These are phyloP conservation scores for Pouteria campechiana DNA, from an alignment of 179 eudicot species.

Conservation along the genomic window DNA sequence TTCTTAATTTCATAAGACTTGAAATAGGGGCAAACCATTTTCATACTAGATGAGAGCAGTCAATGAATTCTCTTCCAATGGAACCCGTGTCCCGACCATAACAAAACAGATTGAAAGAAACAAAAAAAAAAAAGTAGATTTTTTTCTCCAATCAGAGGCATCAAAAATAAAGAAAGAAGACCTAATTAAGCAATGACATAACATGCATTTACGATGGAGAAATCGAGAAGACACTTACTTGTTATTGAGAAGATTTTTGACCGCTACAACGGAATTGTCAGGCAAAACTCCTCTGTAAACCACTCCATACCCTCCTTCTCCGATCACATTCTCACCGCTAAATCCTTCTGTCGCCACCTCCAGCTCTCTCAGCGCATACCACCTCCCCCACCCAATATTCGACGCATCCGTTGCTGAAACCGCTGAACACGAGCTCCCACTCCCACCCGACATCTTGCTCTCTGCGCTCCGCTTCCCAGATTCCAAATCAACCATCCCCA, in stretches of 20 bases:
- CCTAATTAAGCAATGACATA: too few relatives aligned
- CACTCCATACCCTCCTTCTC: slow-evolving; percentile 91
- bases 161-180: too few relatives aligned
- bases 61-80: too few relatives aligned
- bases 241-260: slow-evolving; percentile 71
- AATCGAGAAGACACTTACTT: slow-evolving; percentile 40
- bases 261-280: slow-evolving; percentile 83
- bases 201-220: neutral
- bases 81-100: too few relatives aligned
- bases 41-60: too few relatives aligned
- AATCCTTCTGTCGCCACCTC: slow-evolving; percentile 72
- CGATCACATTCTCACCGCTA: slow-evolving; percentile 52
- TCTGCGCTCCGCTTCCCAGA: slow-evolving; percentile 15
- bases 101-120: too few relatives aligned
- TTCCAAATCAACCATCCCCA: slow-evolving; percentile 2
- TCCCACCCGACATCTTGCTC: slow-evolving; percentile 34
- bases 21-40: too few relatives aligned
- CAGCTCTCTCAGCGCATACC: slow-evolving; percentile 76
- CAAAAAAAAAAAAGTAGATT: too few relatives aligned
- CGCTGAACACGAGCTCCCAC: slow-evolving; percentile 28
- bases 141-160: too few relatives aligned
- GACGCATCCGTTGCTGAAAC: slow-evolving; percentile 25
- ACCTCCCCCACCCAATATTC: slow-evolving; percentile 82
- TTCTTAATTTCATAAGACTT: too few relatives aligned
- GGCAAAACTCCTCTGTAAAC: slow-evolving; percentile 70